These are phyloP conservation scores for Trichoderma breve DNA, from an alignment of 2,329 filamentous ascomycete genomes.

Conservation along the genomic window DNA sequence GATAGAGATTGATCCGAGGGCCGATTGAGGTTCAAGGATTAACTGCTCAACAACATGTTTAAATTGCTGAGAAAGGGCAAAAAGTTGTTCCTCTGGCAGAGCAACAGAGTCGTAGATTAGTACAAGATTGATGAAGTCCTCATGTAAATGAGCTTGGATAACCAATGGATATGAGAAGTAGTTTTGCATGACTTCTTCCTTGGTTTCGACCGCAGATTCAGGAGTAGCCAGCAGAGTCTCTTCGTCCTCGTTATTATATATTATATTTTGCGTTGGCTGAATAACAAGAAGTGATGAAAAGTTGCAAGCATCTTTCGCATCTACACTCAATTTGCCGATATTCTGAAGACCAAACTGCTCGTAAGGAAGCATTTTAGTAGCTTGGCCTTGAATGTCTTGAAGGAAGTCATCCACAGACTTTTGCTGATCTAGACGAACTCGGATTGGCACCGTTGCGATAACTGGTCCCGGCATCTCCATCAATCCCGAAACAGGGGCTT, in stretches of 20 bases:
- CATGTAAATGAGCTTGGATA: slow-evolving; percentile 7
- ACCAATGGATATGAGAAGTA: slow-evolving; percentile 20
- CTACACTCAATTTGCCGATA: slow-evolving; percentile 23
- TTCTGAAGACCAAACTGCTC: slow-evolving; percentile 28
- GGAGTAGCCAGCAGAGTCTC: neutral
- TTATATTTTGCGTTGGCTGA: slow-evolving; percentile 6
- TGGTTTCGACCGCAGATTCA: neutral
- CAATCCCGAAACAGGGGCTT: slow-evolving; percentile 24
- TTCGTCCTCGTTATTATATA: neutral
- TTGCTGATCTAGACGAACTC: slow-evolving; percentile 13
- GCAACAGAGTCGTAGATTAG: slow-evolving; percentile 2
- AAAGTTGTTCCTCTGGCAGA: neutral
- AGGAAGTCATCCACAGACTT: slow-evolving; percentile 16
- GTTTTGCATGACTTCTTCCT: slow-evolving; percentile 6
- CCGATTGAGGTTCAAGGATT: neutral
- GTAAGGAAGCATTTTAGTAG: slow-evolving; percentile 21
- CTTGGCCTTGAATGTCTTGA: slow-evolving; percentile 21
- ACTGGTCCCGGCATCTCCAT: slow-evolving; percentile 23
- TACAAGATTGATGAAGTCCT: slow-evolving; percentile 3
- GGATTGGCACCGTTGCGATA: slow-evolving; percentile 19
- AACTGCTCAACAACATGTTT: slow-evolving; percentile 14
- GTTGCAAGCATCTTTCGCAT: slow-evolving; percentile 22
- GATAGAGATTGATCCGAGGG: slow-evolving; percentile 3
- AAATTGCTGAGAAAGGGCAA: slow-evolving; percentile 15
- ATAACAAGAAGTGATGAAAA: slow-evolving; percentile 26